Evolutionary conservation across 2,329 filamentous ascomycete species (phyloP).

Genomic region (Talaromyces verruculosus): DNA sequence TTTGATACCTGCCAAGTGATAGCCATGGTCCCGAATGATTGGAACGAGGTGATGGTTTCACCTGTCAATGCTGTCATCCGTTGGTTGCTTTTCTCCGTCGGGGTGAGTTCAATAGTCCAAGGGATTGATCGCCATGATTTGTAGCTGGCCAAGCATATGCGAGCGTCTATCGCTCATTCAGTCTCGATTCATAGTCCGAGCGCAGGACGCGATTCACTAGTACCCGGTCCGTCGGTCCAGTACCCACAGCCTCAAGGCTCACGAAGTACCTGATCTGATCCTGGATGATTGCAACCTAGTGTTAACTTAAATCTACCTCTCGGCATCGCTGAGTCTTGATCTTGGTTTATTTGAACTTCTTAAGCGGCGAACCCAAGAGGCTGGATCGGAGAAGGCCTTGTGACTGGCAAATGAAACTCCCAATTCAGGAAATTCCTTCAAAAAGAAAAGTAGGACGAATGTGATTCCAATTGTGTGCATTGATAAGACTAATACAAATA

Average conservation of each 20-base stretch:
- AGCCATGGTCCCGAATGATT: neutral
- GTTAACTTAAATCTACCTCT: neutral
- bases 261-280: slow-evolving; percentile 2
- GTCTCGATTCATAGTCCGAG: neutral
- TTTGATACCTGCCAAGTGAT: neutral
- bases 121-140: neutral
- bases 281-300: neutral
- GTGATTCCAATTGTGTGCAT: neutral
- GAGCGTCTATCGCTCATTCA: neutral
- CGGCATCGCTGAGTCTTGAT: neutral
- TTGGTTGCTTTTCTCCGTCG: neutral
- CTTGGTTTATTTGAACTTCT: neutral
- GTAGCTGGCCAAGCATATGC: neutral
- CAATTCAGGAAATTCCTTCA: neutral
- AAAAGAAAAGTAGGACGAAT: neutral
- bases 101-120: neutral
- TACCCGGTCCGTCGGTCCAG: neutral
- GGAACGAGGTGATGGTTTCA: neutral
- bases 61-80: neutral
- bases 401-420: neutral
- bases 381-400: neutral
- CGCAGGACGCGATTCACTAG: neutral
- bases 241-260: neutral
- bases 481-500: neutral
- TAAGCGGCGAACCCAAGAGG: neutral